Evolutionary conservation across 2,329 filamentous ascomycete genomes (phyloP).

Genomic region (Fusarium sterilihyphosum): DNA sequence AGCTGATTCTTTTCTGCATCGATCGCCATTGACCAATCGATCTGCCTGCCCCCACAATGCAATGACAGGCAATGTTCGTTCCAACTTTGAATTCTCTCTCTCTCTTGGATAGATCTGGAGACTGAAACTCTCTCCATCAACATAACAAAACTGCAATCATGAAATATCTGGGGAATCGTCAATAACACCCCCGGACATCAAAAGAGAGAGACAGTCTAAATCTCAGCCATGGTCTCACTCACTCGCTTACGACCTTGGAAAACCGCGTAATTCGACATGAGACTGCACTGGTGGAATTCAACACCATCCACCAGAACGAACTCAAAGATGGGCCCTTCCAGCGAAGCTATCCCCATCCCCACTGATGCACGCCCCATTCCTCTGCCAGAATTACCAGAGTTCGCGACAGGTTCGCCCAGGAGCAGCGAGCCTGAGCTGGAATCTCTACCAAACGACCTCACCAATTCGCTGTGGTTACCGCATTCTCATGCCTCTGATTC

Average conservation of each 20-base stretch:
- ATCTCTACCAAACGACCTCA: conserved; percentile 11
- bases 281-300: conserved; percentile 27
- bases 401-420: conserved; percentile 4
- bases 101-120: not conserved
- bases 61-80: not conserved
- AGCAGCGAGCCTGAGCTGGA: conserved; percentile 16
- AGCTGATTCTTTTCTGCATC: not conserved
- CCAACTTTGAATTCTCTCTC: not conserved
- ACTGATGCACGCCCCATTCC: conserved; percentile 25
- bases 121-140: not conserved
- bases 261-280: conserved; percentile 27
- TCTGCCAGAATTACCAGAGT: conserved; percentile 30
- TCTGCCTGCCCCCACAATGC: conserved; percentile 8
- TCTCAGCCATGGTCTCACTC: conserved; percentile 26
- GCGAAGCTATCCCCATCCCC: conserved; percentile 25
- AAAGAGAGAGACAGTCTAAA: not conserved
- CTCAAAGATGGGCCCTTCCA: conserved; percentile 25
- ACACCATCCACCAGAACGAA: conserved; percentile 11
- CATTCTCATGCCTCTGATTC: conserved; percentile 26
- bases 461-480: conserved; percentile 23
- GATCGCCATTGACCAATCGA: conserved; percentile 31
- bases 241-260: conserved; percentile 20
- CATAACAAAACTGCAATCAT: not conserved
- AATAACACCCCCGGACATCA: not conserved
- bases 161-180: not conserved